Evolutionary conservation across 169 alveolate species (phyloP).

Genomic region (Eimeria praecox): DNA sequence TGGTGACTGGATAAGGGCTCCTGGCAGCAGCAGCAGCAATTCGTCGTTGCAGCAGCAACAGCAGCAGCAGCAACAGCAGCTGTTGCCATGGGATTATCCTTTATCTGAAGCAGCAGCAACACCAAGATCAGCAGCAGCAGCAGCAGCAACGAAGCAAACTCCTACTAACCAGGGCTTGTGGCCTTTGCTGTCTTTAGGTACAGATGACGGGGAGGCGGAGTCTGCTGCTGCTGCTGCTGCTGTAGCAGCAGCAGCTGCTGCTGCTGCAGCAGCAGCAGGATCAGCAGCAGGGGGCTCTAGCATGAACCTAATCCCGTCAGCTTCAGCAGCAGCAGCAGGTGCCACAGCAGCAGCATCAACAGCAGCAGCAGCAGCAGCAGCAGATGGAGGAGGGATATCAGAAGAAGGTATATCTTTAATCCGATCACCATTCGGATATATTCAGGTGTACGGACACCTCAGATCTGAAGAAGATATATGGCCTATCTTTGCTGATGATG

Average conservation of each 20-base stretch:
- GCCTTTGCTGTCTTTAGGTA: conserved; percentile 27
- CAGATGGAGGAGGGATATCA: background rate
- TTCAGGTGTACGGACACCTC: conserved; percentile 69
- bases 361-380: conserved; percentile 52
- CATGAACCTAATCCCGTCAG: too few relatives aligned
- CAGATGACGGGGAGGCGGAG: conserved; percentile 42
- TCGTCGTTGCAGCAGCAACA: background rate
- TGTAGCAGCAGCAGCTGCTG: conserved; percentile 9
- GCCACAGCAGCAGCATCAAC: conserved; percentile 16
- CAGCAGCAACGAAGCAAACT: background rate
- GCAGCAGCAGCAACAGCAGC: conserved; percentile 48
- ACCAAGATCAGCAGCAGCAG: background rate
- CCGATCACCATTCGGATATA: conserved; percentile 71
- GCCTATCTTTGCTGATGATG: conserved; percentile 83
- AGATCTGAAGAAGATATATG: conserved; percentile 59
- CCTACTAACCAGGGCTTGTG: background rate
- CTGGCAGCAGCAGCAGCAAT: background rate
- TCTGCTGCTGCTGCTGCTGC: conserved; percentile 44
- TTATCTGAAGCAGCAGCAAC: background rate
- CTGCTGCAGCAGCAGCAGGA: conserved; percentile 23
- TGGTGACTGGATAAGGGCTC: background rate
- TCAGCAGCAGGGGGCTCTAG: too few relatives aligned
- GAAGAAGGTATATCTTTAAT: conserved; percentile 37
- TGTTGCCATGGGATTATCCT: background rate
- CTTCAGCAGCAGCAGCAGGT: conserved; percentile 8